phyloP scores from a whole-genome alignment of 176 grass and related monocot species.

The Bolboschoenus planiculmis region DNA sequence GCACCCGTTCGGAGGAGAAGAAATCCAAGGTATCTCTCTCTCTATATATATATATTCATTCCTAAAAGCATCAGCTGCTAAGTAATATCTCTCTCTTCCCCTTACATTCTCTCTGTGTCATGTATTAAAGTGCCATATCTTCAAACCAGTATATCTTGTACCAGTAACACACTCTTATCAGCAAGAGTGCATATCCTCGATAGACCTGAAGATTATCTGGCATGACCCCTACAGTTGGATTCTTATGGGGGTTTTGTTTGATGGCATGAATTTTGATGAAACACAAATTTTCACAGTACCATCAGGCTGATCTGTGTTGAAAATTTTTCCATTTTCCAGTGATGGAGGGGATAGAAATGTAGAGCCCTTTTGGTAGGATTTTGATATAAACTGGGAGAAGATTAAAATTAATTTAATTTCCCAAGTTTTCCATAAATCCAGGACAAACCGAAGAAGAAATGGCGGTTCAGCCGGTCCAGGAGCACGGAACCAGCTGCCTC shows the following conservation, averaged over 20 bases:
- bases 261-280: neutral
- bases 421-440: neutral
- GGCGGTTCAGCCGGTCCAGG: slow-evolving; percentile 42
- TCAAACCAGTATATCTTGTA: neutral
- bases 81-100: neutral
- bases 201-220: neutral
- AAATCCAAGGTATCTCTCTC: slow-evolving; percentile 48
- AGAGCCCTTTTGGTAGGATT: neutral
- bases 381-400: neutral
- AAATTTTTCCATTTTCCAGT: neutral
- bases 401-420: neutral
- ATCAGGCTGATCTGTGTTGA: neutral
- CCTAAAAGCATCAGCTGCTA: neutral
- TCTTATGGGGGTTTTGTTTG: neutral
- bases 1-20: slow-evolving; percentile 42
- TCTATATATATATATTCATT: neutral
- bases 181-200: neutral
- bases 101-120: neutral
- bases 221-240: neutral
- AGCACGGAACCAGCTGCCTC: slow-evolving; percentile 23
- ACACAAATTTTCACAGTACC: neutral
- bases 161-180: neutral
- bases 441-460: slow-evolving; percentile 49
- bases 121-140: neutral
- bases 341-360: neutral